Percentiles rank a stretch among this genome's conserved stretches.
Conservation (phyloP, 1,284 basidiomycete species). For the Ceratobasidium sp. region DNA sequence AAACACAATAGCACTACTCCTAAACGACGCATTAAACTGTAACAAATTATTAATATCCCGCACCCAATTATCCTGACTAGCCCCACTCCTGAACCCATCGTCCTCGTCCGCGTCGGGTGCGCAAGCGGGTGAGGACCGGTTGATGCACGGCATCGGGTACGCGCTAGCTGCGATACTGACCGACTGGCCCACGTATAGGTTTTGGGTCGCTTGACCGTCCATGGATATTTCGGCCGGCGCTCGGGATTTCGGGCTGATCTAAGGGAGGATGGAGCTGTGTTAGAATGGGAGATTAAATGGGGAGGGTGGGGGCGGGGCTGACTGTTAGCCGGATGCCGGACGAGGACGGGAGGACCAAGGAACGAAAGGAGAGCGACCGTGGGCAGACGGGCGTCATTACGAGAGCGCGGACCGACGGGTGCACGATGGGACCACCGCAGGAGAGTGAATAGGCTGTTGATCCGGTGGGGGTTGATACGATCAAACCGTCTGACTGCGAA, state of each 20-base stretch:
- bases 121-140: slow-evolving; percentile 67
- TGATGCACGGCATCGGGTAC: slow-evolving; percentile 93
- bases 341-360: slow-evolving; percentile 87
- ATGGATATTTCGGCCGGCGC: slow-evolving; percentile 90
- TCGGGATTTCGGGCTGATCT: slow-evolving; percentile 88
- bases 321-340: slow-evolving; percentile 86
- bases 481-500: slow-evolving; percentile 88
- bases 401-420: slow-evolving; percentile 89
- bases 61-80: slow-evolving; percentile 83
- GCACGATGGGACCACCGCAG: slow-evolving; percentile 95
- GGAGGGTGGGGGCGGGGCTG: slow-evolving; percentile 50
- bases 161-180: slow-evolving; percentile 87
- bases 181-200: slow-evolving; percentile 83
- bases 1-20: slow-evolving; percentile 70
- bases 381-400: slow-evolving; percentile 96
- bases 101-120: slow-evolving; percentile 65
- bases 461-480: slow-evolving; percentile 95
- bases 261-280: not conserved
- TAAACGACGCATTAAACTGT: slow-evolving; percentile 91
- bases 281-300: not conserved
- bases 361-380: slow-evolving; percentile 90
- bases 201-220: slow-evolving; percentile 87
- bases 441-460: slow-evolving; percentile 97
- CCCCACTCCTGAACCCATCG: slow-evolving; percentile 25
- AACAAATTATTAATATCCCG: slow-evolving; percentile 93